Base-by-base conservation (phyloP, 2,329 filamentous ascomycete species). In the Cladosporium sp. region DNA sequence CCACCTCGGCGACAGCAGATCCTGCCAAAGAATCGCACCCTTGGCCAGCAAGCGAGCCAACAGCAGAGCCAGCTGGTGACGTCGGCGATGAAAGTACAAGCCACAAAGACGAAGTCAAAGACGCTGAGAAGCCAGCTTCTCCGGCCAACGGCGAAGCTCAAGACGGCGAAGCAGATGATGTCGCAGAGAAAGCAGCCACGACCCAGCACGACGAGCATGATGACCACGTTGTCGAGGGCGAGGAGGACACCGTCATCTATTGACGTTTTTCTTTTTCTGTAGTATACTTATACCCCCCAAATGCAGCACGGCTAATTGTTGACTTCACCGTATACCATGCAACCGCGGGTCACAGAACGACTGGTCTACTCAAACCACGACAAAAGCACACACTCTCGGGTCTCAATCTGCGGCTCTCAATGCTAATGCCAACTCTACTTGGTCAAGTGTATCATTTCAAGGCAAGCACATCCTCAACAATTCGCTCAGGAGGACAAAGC, bases 171-270 rank as follows among this genome's bases (percentile, higher is more conserved):
- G 27, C 50, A 52, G 32, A 54, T 2, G 43, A 24, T 19, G 20
- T 43, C 11, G 51, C 55, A 27, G 30, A 37, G 27, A 34, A 44
- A 2, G 3, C 40, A 24, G 17, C 40, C 22, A 30, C 32, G 18
- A 20, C 32, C 22, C 41, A 43, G 55, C 39, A 44, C 54, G 60
- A 40, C 8, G 59, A 65, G 37, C 55, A 59, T 78, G 86, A 91
- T 61, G 84, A 89, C 55, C 84, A 92, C 51, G 78, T 95, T 58
- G 83, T 93, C 48, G 87, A 89, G 68, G 88, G 86, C 49, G 88
- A 89, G 54, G 90, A 96, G 72, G 90, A 96, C 63, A 90, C 86
- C 60, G 89, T 96, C 47, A 92, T 95, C 53, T 96, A 96, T 73
- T 96, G 73, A 79, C 40, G n/a, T 12, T 11, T 41, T 19, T 11